These are phyloP conservation scores for Russula ochroleuca DNA, from an alignment of 768 basidiomycete species.

Conservation along the genomic window DNA sequence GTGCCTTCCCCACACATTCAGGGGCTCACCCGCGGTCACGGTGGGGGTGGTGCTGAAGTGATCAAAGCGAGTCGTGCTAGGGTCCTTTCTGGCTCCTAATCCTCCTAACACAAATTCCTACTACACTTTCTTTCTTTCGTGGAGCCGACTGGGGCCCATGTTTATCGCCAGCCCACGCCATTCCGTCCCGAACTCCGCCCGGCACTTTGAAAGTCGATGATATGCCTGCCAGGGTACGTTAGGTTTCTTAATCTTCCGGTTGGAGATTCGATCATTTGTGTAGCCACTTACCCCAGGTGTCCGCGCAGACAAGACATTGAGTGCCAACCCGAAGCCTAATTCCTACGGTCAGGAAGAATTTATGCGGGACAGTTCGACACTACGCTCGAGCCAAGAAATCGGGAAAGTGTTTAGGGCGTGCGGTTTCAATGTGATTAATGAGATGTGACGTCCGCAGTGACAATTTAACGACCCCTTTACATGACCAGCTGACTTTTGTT, in stretches of 20 bases:
- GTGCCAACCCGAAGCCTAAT: constrained; percentile 51
- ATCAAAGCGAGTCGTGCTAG: constrained; percentile 73
- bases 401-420: constrained; percentile 75
- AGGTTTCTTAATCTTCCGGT: constrained; percentile 22
- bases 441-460: constrained; percentile 20
- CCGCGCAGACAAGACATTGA: constrained; percentile 71
- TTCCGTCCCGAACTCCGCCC: constrained; percentile 88
- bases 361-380: constrained; percentile 59
- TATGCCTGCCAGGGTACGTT: constrained; percentile 72
- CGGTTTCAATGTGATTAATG: constrained; percentile 68
- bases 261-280: constrained; percentile 36
- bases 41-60: constrained; percentile 82
- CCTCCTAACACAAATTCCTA: constrained; percentile 33
- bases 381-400: constrained; percentile 57
- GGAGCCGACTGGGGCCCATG: constrained; percentile 87
- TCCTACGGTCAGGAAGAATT: constrained; percentile 44
- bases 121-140: constrained; percentile 86
- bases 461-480: constrained; percentile 5
- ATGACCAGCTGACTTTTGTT: constrained; percentile 4
- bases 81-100: constrained; percentile 17
- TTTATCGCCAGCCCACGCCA: constrained; percentile 79
- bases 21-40: constrained; percentile 47
- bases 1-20: constrained; percentile 55
- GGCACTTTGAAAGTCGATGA: constrained; percentile 95
- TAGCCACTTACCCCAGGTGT: constrained; percentile 82